Evolutionary conservation across 2,329 filamentous ascomycete genomes (phyloP).

Genomic region (Colletotrichum lini): DNA sequence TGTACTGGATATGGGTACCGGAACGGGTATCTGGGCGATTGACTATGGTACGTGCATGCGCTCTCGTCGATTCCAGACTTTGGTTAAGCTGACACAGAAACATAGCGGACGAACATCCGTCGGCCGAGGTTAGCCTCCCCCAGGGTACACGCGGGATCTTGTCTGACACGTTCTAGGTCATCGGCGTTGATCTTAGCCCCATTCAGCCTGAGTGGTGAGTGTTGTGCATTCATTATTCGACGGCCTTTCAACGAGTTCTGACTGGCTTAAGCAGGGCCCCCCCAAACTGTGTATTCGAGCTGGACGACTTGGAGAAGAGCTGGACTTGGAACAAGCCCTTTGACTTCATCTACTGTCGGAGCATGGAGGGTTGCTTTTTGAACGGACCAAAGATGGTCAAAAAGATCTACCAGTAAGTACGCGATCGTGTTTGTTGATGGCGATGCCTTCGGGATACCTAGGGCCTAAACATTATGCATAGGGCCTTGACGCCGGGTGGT

Average conservation of each 20-base stretch:
- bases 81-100: no score
- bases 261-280: slow-evolving; percentile 53
- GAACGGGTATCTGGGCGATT: slow-evolving; percentile 61
- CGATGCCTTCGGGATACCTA: no score
- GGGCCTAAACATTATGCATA: background rate
- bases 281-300: slow-evolving; percentile 63
- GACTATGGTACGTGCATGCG: slow-evolving; percentile 54
- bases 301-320: slow-evolving; percentile 58
- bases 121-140: slow-evolving; percentile 44
- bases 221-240: background rate
- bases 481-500: slow-evolving; percentile 49
- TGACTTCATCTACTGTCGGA: slow-evolving; percentile 57
- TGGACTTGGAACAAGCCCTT: slow-evolving; percentile 57
- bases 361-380: slow-evolving; percentile 49
- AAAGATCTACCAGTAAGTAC: slow-evolving; percentile 13
- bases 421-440: background rate
- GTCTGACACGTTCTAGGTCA: background rate
- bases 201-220: slow-evolving; percentile 30
- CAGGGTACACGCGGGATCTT: background rate
- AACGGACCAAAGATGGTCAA: slow-evolving; percentile 32
- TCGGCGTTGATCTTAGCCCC: slow-evolving; percentile 26
- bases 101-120: slow-evolving; percentile 49
- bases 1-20: slow-evolving; percentile 62
- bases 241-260: background rate
- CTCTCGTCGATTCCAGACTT: background rate